A percentile compares a stretch with the other conserved stretches of the same genome.
phyloP scores from a whole-genome alignment of 2,329 filamentous ascomycete genomes.

The Fusarium cyanostomum region DNA sequence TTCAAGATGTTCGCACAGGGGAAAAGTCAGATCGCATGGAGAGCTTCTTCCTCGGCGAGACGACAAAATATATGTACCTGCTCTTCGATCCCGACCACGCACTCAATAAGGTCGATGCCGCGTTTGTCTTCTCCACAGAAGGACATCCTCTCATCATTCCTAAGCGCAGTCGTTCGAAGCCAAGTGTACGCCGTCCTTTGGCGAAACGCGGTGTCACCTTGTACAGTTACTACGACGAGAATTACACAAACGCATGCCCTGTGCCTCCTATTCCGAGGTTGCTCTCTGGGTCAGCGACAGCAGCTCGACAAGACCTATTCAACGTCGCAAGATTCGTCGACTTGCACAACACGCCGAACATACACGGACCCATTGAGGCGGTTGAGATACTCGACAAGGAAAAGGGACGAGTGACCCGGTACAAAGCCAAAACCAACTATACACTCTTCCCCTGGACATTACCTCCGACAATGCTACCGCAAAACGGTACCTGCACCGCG shows the following conservation, averaged over 20 bases:
- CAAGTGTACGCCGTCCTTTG: conserved; percentile 5
- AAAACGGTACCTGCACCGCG: conserved; percentile 78
- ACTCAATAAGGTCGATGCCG: conserved; percentile 84
- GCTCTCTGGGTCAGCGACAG: conserved; percentile 80
- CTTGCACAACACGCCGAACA: conserved; percentile 78
- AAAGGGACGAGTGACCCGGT: conserved; percentile 53
- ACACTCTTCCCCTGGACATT: conserved; percentile 95
- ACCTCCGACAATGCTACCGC: conserved; percentile 76
- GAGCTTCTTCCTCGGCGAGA: conserved; percentile 97
- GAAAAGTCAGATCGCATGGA: conserved; percentile 96
- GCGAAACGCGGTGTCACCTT: conserved; percentile 32
- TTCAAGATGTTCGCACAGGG: conserved; percentile 83
- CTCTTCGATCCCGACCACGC: conserved; percentile 89
- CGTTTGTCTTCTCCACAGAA: conserved; percentile 95
- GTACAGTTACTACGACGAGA: conserved; percentile 53
- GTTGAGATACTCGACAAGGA: conserved; percentile 56
- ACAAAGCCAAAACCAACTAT: conserved; percentile 74
- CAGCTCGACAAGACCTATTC: conserved; percentile 83
- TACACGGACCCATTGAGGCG: conserved; percentile 58
- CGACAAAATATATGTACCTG: conserved; percentile 93
- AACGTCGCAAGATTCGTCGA: conserved; percentile 88
- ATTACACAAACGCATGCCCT: conserved; percentile 72
- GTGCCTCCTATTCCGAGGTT: conserved; percentile 66
- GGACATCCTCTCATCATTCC: conserved; percentile 93
- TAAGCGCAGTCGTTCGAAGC: conserved; percentile 38